Percentiles rank a stretch among this genome's conserved stretches.
Evolutionary conservation across 1,284 basidiomycete species (phyloP).

Genomic region (Sphagnurus paluster): DNA sequence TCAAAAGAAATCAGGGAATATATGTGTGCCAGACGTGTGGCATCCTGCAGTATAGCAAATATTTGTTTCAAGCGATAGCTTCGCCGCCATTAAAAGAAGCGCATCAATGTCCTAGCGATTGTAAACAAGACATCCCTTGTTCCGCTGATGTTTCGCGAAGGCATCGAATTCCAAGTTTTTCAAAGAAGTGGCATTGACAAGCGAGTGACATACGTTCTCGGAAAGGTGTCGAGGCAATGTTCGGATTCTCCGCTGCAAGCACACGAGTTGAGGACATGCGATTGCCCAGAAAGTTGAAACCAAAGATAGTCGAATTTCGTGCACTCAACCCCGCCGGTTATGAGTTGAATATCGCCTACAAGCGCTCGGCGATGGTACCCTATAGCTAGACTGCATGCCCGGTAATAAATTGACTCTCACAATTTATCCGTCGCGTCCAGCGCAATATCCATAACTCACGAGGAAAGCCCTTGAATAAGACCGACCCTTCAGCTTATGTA

Average conservation of each 20-base stretch:
- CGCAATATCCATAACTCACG: conserved; percentile 29
- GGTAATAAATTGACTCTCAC: no score
- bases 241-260: no score
- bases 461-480: conserved; percentile 48
- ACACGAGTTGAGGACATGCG: conserved; percentile 37
- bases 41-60: conserved; percentile 33
- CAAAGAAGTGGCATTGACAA: conserved; percentile 48
- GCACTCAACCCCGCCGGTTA: conserved; percentile 51
- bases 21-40: no score
- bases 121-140: conserved; percentile 56
- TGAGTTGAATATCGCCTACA: conserved; percentile 52
- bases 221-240: no score
- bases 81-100: conserved; percentile 2
- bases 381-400: conserved; percentile 46
- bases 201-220: no score
- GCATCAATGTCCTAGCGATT: conserved; percentile 47
- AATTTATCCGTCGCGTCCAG: neutral
- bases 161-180: no score
- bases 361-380: conserved; percentile 50
- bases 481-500: no score
- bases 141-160: conserved; percentile 45
- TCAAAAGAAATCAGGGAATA: conserved; percentile 57
- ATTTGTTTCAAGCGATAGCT: neutral
- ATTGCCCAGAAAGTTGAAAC: neutral
- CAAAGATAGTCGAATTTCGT: conserved; percentile 48